A percentile compares a stretch with the other conserved stretches of the same genome.
Evolutionary conservation across 2,329 filamentous ascomycete genomes (phyloP).

Genomic region (Pseudocercospora macadamiae): DNA sequence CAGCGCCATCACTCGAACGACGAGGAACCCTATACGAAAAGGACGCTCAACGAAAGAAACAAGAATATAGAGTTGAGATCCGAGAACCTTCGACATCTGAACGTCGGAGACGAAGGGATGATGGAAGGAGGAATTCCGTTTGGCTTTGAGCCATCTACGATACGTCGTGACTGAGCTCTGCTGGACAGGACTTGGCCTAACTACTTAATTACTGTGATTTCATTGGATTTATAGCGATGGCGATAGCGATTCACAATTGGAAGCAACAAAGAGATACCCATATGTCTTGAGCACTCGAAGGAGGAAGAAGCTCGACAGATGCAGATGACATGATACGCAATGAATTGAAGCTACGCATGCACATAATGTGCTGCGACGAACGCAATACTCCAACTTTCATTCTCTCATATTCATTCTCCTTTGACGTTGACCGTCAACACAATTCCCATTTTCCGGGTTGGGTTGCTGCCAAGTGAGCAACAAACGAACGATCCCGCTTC

Average conservation of each 20-base stretch:
- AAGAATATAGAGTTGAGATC: constrained; percentile 25
- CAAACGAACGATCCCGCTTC: not conserved
- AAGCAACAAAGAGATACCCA: not conserved
- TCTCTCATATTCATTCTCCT: not conserved
- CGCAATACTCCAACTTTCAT: not conserved
- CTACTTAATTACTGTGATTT: not conserved
- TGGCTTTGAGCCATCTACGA: constrained; percentile 1
- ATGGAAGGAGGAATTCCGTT: constrained; percentile 4
- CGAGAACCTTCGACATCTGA: constrained; percentile 18
- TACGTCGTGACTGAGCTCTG: not conserved
- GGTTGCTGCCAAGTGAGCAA: too few relatives aligned
- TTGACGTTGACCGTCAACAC: not conserved
- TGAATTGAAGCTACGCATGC: too few relatives aligned
- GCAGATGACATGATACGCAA: not conserved
- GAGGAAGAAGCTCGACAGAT: not conserved
- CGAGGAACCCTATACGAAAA: constrained; percentile 22
- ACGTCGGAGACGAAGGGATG: constrained; percentile 2
- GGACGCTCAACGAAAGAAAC: constrained; percentile 19
- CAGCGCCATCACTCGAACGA: constrained; percentile 5
- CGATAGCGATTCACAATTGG: too few relatives aligned
- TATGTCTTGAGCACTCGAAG: not conserved
- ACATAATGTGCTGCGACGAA: not conserved
- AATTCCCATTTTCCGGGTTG: too few relatives aligned
- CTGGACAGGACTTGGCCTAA: not conserved
- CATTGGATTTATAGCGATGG: not conserved